These are phyloP conservation scores for Piper longum DNA, from an alignment of 164 flowering plant species.

Conservation along the genomic window DNA sequence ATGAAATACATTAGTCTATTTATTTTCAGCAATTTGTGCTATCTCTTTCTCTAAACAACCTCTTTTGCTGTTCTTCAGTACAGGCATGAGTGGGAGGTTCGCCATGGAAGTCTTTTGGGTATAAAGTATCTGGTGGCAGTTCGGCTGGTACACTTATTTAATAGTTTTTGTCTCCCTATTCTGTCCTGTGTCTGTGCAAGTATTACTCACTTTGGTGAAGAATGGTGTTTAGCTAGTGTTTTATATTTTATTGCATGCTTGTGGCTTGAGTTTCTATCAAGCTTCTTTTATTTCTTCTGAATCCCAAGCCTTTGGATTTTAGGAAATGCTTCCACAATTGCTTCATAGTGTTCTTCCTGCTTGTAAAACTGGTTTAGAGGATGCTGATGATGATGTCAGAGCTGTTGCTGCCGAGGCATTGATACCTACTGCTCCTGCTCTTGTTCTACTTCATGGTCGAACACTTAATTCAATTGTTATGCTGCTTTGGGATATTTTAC, in stretches of 20 bases:
- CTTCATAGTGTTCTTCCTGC: conserved; percentile 75
- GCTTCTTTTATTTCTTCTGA: neutral
- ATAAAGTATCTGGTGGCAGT: conserved; percentile 96
- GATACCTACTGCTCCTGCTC: conserved; percentile 69
- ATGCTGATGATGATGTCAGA: conserved; percentile 98
- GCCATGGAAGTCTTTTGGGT: conserved; percentile 96
- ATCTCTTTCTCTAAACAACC: neutral
- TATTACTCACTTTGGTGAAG: conserved; percentile 4
- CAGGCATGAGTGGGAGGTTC: conserved; percentile 98
- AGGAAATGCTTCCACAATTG: conserved; percentile 87
- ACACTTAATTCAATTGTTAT: conserved; percentile 69
- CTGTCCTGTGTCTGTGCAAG: conserved; percentile 21
- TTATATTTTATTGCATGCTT: too few relatives aligned
- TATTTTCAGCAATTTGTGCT: neutral
- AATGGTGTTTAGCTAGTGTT: too few relatives aligned
- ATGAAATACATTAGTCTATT: neutral
- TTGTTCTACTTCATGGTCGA: conserved; percentile 56
- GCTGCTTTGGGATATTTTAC: conserved; percentile 97
- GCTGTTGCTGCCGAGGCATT: conserved; percentile 99
- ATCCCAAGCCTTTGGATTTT: neutral
- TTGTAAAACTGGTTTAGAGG: conserved; percentile 86
- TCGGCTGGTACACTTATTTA: conserved; percentile 41
- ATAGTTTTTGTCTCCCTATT: neutral
- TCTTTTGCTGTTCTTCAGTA: conserved; percentile 37
- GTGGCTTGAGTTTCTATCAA: too few relatives aligned